Conservation (phyloP, 106 monocot species). For the Dendrobium catenatum region DNA sequence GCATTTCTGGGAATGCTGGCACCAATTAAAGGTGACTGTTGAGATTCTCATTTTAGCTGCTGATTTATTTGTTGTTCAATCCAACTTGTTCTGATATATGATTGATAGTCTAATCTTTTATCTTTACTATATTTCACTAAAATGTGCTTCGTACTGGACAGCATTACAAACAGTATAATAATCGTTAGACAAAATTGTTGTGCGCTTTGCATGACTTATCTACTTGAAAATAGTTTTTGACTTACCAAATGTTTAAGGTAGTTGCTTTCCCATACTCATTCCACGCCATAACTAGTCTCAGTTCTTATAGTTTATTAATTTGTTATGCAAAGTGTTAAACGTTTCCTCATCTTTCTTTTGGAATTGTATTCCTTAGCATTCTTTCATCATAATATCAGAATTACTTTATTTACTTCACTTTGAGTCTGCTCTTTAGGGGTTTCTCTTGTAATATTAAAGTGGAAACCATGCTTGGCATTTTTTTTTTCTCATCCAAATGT, state of each 20-base stretch:
- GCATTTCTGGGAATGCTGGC: slow-evolving; percentile 84
- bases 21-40: slow-evolving; percentile 53
- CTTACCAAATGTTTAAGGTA: not conserved
- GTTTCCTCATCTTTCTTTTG: not conserved
- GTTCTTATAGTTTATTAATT: not conserved
- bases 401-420: not conserved
- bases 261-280: not conserved
- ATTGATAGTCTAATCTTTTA: not conserved
- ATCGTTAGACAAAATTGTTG: not conserved
- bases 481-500: too few species aligned
- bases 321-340: not conserved
- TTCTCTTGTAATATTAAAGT: too few species aligned
- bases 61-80: not conserved
- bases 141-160: not conserved
- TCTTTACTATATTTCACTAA: not conserved
- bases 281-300: not conserved
- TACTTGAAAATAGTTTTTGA: not conserved
- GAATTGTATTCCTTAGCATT: not conserved
- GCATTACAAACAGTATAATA: not conserved
- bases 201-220: not conserved
- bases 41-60: not conserved
- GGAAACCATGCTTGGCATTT: too few species aligned
- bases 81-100: not conserved
- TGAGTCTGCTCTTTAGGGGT: too few species aligned
- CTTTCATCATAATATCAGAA: not conserved